phyloP scores from a whole-genome alignment of 768 basidiomycete genomes.

The Lyophyllum decastes region DNA sequence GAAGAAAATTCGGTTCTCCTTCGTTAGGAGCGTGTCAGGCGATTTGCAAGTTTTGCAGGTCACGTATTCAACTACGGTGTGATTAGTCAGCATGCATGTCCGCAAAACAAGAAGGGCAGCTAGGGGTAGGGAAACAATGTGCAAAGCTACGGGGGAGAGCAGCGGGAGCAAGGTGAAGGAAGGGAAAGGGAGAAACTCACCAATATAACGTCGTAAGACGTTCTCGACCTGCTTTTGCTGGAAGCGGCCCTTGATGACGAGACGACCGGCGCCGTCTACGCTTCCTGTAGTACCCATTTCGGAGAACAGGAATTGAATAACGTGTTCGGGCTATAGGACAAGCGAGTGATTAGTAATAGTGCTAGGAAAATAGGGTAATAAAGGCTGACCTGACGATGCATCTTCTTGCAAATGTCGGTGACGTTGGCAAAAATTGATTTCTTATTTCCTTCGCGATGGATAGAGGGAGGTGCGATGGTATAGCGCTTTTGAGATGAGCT shows the following conservation, averaged over 20 bases:
- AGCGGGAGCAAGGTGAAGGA: not conserved
- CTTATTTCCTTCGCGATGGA: conserved; percentile 95
- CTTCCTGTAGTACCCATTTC: conserved; percentile 98
- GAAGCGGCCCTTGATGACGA: conserved; percentile 98
- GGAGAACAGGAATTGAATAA: conserved; percentile 94
- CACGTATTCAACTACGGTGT: conserved; percentile 85
- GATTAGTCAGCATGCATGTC: not conserved
- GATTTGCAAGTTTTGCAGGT: conserved; percentile 99
- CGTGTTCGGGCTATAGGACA: conserved; percentile 80
- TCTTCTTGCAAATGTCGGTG: conserved; percentile 95
- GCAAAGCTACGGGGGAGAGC: not conserved
- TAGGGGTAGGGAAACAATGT: no score
- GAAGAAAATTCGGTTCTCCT: conserved; percentile 99
- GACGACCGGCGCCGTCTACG: conserved; percentile 86
- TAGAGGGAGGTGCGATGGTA: conserved; percentile 94
- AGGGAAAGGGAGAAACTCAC: conserved; percentile 45
- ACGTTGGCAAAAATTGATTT: conserved; percentile 97
- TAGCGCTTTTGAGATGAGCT: conserved; percentile 89
- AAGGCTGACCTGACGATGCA: conserved; percentile 79
- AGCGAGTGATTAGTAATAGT: not conserved
- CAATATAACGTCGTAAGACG: conserved; percentile 93
- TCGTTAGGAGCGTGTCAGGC: conserved; percentile 92
- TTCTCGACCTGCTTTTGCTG: conserved; percentile 99
- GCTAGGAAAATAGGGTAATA: not conserved
- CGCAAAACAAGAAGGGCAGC: no score